Base-by-base conservation (phyloP, 805 yeast species). In the Saccharomycopsis lassenensis region DNA sequence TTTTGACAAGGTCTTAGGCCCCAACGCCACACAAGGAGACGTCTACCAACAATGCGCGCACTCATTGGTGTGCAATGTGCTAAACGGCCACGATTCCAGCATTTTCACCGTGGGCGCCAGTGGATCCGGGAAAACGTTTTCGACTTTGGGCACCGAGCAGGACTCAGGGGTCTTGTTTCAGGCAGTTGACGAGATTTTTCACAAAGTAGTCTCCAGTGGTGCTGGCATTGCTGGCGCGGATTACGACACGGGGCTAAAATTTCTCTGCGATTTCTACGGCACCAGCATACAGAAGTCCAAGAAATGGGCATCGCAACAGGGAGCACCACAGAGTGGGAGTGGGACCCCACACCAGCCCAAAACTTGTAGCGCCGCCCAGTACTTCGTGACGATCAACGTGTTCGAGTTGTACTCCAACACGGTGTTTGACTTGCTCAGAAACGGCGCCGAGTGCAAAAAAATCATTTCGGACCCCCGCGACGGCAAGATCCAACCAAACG, bases 51-150 rank as follows among this genome's bases (percentile, higher is more conserved):
- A 10, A 15, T 15, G 30, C 11, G 41, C 39, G 10, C 33, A 43
- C 3, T 4, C 16, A 14, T 35, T 41, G 24, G 39, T 41, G 7
- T 24, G 33, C 14, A 35, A 40, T 16, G 37, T 42, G 10, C 22
- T 39, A 20, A 17, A 30, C 8, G 42, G 42, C 7, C 25, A 56
- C 15, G 75, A 71, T 44, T 58, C 65, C 12, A 50, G 63, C 7
- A 43, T 69, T 21, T 65, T 71, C 44, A 61, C 74, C 0, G 47
- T 71, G 47, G 78, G 78, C 1, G 69, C 77, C 18, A 64, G 75
- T 1, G 69, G 69, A 22, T 61, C 71, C 3, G 77, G 77, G 2
- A 71, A 71, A 45, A 54, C 59, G 8, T 57, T 51, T 39, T 52
- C 68, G 1, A 46, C 62, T 4, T 55, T 62, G 37, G 62, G 66